phyloP scores from a whole-genome alignment of 208 protist species.

The Trypanosoma vivax region DNA sequence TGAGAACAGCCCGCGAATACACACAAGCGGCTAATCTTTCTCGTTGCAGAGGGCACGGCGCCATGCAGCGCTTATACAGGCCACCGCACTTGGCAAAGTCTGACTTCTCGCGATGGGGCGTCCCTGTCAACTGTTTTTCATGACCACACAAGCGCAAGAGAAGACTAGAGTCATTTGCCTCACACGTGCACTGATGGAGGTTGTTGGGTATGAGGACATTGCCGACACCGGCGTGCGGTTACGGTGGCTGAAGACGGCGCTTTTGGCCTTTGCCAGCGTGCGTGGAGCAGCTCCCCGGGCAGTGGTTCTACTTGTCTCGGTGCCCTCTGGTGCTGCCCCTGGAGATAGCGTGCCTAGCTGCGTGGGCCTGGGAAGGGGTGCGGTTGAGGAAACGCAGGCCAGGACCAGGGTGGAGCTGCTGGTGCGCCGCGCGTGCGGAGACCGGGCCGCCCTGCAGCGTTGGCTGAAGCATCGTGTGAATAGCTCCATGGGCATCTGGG shows the following conservation, averaged over 20 bases:
- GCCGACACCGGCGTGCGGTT: conserved; percentile 4
- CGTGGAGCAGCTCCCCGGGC: background rate
- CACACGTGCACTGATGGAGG: conserved; percentile 9
- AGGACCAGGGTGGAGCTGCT: background rate
- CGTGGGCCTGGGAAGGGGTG: too few species aligned
- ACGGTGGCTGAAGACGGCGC: conserved; percentile 6
- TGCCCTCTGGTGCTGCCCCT: background rate
- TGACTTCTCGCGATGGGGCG: too few species aligned
- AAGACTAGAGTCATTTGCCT: background rate
- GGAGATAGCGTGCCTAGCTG: background rate
- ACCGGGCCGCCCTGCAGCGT: conserved; percentile 4
- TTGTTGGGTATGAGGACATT: conserved; percentile 17
- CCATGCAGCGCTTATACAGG: too few species aligned
- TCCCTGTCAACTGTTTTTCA: too few species aligned
- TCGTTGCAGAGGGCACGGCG: too few species aligned
- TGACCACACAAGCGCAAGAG: too few species aligned
- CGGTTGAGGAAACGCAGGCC: too few species aligned
- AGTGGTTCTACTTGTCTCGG: conserved; percentile 16
- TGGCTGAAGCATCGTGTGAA: conserved; percentile 9
- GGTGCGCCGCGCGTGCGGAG: conserved; percentile 6
- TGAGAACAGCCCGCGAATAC: too few species aligned
- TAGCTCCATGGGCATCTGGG: conserved; percentile 2
- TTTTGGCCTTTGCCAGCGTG: conserved; percentile 11
- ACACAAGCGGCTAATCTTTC: too few species aligned
- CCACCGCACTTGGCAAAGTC: too few species aligned